Base-by-base conservation (phyloP, 1,139 yeast genomes). In the Yamadazyma dendronema region DNA sequence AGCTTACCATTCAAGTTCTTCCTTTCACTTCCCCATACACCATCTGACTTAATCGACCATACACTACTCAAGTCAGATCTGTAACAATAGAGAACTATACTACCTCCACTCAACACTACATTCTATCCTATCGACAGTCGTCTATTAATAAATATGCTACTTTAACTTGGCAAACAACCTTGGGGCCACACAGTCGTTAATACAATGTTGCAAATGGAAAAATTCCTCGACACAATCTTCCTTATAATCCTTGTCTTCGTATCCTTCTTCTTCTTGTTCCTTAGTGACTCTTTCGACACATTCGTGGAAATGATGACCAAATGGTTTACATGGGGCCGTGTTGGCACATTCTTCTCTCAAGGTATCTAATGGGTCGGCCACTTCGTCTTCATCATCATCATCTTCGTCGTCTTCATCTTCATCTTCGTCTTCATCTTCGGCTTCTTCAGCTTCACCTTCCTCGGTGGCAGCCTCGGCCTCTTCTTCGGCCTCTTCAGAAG, bases 181-280 rank as follows among this genome's bases (percentile, higher is more conserved):
- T 67, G 96, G 96, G 44, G 96, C 92, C 59, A 87, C 89, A 73
- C 96, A 83, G 62, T 85, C 92, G 67, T 87, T 88, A 58, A 90
- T 59, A 74, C 95, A 88, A 67, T 92, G 97, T 65, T 87, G 87
- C 62, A 89, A 77, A 70, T 92, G 97, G 90, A 90, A 90, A 71
- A 84, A 92, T 71, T 92, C 98, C 69, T 92, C 97, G 48, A 90
- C 84, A 74, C 98, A 92, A 69, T 90, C 96, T 72, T 90, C 97
- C 70, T 90, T 89, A 75, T 87, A 76, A n/a, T 74, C 81, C 57
- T 76, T 76, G 40, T 83, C 81, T 26, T 70, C 96, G 62, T 90
- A 89, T 48, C 72, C 95, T 50, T 79, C 84, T 57, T 87, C 90
- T 69, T 87, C 85, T 73, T 74, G 77, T 57, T 82, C 95, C 63